These are phyloP conservation scores for Orbilia quercus DNA, from an alignment of 2,329 filamentous ascomycete genomes.

Conservation along the genomic window DNA sequence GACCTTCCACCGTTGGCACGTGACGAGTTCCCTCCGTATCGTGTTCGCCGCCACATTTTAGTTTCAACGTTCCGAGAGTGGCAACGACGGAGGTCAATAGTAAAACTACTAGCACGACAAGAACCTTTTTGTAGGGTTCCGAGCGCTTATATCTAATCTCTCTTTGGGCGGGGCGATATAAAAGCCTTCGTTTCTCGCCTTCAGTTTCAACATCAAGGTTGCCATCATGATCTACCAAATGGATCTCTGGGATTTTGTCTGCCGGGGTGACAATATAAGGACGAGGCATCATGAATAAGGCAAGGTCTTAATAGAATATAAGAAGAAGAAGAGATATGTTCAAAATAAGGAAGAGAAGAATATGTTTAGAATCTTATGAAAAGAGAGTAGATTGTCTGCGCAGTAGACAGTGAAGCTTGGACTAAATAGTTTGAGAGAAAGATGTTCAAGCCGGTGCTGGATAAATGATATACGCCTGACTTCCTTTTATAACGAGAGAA, in stretches of 20 bases:
- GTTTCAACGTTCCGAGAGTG: conserved; percentile 30
- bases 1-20: neutral
- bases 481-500: no score
- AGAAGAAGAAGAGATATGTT: conserved; percentile 1
- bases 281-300: conserved; percentile 9
- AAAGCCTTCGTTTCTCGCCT: conserved; percentile 18
- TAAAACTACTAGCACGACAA: conserved; percentile 13
- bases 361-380: neutral
- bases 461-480: neutral
- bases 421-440: neutral
- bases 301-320: neutral
- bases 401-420: conserved; percentile 8
- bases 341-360: neutral
- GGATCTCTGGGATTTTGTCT: conserved; percentile 44
- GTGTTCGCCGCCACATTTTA: conserved; percentile 11
- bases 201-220: conserved; percentile 18
- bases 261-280: conserved; percentile 8
- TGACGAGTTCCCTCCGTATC: neutral
- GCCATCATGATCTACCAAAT: conserved; percentile 23
- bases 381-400: conserved; percentile 10
- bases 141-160: conserved; percentile 15
- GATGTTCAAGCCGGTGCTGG: neutral
- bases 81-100: conserved; percentile 22
- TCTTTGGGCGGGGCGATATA: conserved; percentile 11
- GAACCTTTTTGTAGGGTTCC: conserved; percentile 17